A percentile compares a stretch with the other conserved stretches of the same genome.
phyloP scores from a whole-genome alignment of 2,329 filamentous ascomycete genomes.

The Didymosphaeria variabile region DNA sequence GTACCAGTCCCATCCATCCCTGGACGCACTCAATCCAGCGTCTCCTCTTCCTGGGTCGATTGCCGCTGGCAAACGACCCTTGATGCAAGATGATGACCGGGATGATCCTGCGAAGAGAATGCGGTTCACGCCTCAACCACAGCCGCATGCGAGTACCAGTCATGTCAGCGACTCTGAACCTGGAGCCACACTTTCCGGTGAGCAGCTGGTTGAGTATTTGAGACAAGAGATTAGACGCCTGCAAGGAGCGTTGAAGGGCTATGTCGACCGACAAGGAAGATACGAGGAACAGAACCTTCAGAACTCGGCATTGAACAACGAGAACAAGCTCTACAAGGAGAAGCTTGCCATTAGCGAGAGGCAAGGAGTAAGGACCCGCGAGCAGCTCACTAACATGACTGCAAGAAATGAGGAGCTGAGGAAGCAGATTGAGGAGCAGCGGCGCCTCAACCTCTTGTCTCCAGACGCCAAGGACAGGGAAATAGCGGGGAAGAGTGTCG shows the following conservation, averaged over 20 bases:
- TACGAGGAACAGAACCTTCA: conserved; percentile 36
- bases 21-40: conserved; percentile 17
- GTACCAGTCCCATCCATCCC: conserved; percentile 38
- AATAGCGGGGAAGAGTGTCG: conserved; percentile 26
- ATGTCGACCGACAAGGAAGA: conserved; percentile 36
- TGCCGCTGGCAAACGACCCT: conserved; percentile 35
- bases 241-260: conserved; percentile 28
- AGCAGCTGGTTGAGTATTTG: neutral
- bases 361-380: conserved; percentile 26
- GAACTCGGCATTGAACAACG: conserved; percentile 28
- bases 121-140: conserved; percentile 45
- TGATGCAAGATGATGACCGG: conserved; percentile 35
- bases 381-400: conserved; percentile 27
- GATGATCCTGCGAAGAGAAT: conserved; percentile 44
- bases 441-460: conserved; percentile 28
- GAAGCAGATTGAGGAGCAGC: conserved; percentile 31
- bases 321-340: conserved; percentile 27
- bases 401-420: conserved; percentile 24
- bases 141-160: conserved; percentile 37
- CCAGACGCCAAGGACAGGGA: conserved; percentile 33
- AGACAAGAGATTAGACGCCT: conserved; percentile 18
- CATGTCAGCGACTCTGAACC: conserved; percentile 55
- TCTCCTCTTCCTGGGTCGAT: conserved; percentile 30
- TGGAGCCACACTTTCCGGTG: conserved; percentile 25
- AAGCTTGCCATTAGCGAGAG: conserved; percentile 27